Evolutionary conservation across 768 basidiomycete genomes (phyloP).

Genomic region (button mushroom (Agaricus bisporus)): DNA sequence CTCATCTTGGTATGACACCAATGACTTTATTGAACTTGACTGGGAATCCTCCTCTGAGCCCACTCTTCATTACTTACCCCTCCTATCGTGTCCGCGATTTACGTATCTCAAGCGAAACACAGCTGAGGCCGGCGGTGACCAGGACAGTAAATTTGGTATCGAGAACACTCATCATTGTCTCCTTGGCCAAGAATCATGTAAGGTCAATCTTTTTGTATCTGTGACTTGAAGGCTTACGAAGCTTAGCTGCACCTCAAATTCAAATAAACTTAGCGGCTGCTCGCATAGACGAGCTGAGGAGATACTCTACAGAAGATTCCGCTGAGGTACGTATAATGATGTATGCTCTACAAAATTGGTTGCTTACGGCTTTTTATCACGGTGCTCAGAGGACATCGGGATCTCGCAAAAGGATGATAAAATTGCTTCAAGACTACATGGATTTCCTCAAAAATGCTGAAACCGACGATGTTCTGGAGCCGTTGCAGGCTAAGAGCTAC

Average conservation of each 20-base stretch:
- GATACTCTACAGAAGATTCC: constrained; percentile 3
- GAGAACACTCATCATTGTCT: constrained; percentile 82
- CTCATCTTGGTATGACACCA: constrained; percentile 66
- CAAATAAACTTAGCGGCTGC: constrained; percentile 55
- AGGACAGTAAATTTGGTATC: constrained; percentile 74
- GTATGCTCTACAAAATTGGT: background rate
- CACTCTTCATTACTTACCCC: constrained; percentile 59
- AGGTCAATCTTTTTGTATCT: constrained; percentile 17
- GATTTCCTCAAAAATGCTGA: constrained; percentile 44
- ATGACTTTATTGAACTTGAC: constrained; percentile 81
- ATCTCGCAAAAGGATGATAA: constrained; percentile 37
- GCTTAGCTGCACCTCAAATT: constrained; percentile 52
- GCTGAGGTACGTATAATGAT: background rate
- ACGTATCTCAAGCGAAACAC: constrained; percentile 69
- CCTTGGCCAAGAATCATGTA: constrained; percentile 67
- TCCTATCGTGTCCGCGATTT: constrained; percentile 77
- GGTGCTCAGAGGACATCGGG: constrained; percentile 12
- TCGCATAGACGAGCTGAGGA: constrained; percentile 47
- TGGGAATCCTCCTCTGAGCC: constrained; percentile 53
- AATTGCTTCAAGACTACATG: constrained; percentile 57
- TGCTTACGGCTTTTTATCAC: background rate
- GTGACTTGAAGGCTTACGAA: background rate
- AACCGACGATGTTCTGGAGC: constrained; percentile 27
- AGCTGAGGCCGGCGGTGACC: constrained; percentile 32
- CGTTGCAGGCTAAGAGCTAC: constrained; percentile 36